Conservation (phyloP, 2,329 filamentous ascomycete genomes). For the Aspergillus costaricaensis region DNA sequence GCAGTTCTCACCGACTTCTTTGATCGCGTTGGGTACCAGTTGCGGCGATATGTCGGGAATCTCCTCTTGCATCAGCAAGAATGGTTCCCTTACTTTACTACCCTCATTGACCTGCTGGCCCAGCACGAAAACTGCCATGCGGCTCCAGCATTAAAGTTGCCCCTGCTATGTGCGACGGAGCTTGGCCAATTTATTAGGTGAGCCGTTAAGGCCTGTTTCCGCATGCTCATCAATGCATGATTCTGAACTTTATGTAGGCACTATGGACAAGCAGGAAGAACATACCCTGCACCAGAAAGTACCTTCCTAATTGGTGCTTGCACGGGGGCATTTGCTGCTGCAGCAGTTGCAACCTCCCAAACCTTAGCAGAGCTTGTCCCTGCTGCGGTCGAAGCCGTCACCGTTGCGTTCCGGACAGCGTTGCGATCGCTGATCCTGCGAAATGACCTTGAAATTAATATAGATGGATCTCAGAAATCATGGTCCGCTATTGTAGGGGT, state of each 20-base stretch:
- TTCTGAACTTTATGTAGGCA: background rate
- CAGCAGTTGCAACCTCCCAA: conserved; percentile 1
- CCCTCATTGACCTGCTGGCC: conserved; percentile 9
- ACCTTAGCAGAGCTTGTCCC: conserved; percentile 9
- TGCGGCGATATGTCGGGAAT: conserved; percentile 8
- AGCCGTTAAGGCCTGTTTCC: no score
- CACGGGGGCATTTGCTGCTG: conserved; percentile 9
- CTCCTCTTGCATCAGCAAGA: conserved; percentile 7
- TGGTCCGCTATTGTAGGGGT: conserved; percentile 3
- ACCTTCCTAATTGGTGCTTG: conserved; percentile 10
- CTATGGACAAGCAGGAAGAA: background rate
- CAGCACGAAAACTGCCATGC: conserved; percentile 4
- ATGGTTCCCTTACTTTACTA: conserved; percentile 11
- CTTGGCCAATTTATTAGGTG: conserved; percentile 13
- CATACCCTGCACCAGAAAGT: background rate
- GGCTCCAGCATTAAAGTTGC: conserved; percentile 8
- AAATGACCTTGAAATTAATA: background rate
- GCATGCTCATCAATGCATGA: background rate
- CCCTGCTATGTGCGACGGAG: conserved; percentile 3
- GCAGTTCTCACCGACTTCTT: conserved; percentile 8
- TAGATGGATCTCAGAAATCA: background rate
- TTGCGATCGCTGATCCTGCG: conserved; percentile 1
- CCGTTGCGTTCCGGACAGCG: conserved; percentile 5
- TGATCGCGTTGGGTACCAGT: conserved; percentile 2
- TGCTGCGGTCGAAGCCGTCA: conserved; percentile 4